A percentile compares a stretch with the other conserved stretches of the same genome.
phyloP scores from a whole-genome alignment of 2,329 filamentous ascomycete genomes.

The Fusarium clavum region DNA sequence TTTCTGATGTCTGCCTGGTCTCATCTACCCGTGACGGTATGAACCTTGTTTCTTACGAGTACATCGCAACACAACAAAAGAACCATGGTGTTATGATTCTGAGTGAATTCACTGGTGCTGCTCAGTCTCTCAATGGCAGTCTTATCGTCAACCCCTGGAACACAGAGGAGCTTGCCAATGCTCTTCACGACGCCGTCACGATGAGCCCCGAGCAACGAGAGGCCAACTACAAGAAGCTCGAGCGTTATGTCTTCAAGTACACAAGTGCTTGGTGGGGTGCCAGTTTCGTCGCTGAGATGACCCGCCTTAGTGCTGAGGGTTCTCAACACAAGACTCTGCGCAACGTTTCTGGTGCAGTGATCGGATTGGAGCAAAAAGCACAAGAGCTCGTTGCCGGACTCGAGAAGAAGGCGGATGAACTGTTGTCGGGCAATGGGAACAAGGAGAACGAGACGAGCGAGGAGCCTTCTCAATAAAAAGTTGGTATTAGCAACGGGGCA shows the following conservation, averaged over 20 bases:
- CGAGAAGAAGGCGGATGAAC: constrained; percentile 36
- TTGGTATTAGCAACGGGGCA: constrained; percentile 16
- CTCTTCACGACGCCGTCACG: constrained; percentile 95
- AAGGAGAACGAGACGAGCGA: constrained; percentile 29
- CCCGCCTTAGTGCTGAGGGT: constrained; percentile 59
- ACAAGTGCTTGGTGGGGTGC: constrained; percentile 98
- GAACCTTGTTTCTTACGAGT: constrained; percentile 98
- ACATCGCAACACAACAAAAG: constrained; percentile 92
- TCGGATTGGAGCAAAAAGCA: constrained; percentile 48
- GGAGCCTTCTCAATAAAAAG: constrained; percentile 28
- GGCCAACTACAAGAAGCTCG: constrained; percentile 89
- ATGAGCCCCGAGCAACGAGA: constrained; percentile 91
- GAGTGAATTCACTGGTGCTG: constrained; percentile 95
- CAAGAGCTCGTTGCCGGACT: constrained; percentile 38
- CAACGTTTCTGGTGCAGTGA: constrained; percentile 56
- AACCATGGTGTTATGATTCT: constrained; percentile 94
- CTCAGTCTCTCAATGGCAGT: constrained; percentile 92
- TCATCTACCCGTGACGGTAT: constrained; percentile 98
- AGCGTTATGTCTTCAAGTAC: constrained; percentile 97
- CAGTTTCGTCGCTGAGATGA: constrained; percentile 88
- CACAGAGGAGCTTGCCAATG: constrained; percentile 91
- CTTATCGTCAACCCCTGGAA: constrained; percentile 99
- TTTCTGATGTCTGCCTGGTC: constrained; percentile 91
- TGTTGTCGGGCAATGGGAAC: constrained; percentile 30
- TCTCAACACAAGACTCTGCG: constrained; percentile 55